Base-by-base conservation (phyloP, 2,329 filamentous ascomycete genomes). In the Graphilbum sp. region DNA sequence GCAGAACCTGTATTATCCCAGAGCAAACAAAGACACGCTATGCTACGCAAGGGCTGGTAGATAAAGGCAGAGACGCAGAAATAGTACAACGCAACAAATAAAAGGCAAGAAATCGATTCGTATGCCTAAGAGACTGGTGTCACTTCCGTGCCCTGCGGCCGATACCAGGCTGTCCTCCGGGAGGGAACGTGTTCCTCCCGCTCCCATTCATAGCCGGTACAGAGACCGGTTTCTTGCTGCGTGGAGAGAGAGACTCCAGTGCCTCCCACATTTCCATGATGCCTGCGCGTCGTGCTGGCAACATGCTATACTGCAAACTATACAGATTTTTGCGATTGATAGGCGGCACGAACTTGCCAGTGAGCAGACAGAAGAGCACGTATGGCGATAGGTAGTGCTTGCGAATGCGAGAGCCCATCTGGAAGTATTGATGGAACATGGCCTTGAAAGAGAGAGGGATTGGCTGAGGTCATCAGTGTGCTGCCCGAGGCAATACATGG, bases 361-460 rank as follows among this genome's bases (percentile, higher is more conserved):
- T 93, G 19, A 87, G 65, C 2, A 98, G 75, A 50, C 85, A 90
- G 30, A 94, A 67, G 35, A 96, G 72, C 17, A 98, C 92, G 13
- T 78, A 73, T 0, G 85, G 85, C 0, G 86, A 88, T 32, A 96
- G 68, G 55, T 98, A 98, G 60, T 98, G 90, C 55, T 93, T 94
- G 41, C 85, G 79, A 44, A 98, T 84, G 35, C 90, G 84, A 45
- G 83, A 75, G 21, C 81, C 86, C 50, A 98, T 84, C 55, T 95
- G 86, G 53, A 92, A 94, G 60, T 98, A 98, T 52, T 96, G 87
- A 43, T 92, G 75, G 58, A 98, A 96, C 75, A 96, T 96, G 50
- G 82, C 83, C n/a, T 78, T 72, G 47, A 96, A 82, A 4, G 83
- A 77, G 7, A 98, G 72, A 3, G 90, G 88, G 7, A 94, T 81